A percentile compares a stretch with the other conserved stretches of the same genome.
phyloP scores from a whole-genome alignment of 2,329 filamentous ascomycete genomes.

The Coniella vitis region DNA sequence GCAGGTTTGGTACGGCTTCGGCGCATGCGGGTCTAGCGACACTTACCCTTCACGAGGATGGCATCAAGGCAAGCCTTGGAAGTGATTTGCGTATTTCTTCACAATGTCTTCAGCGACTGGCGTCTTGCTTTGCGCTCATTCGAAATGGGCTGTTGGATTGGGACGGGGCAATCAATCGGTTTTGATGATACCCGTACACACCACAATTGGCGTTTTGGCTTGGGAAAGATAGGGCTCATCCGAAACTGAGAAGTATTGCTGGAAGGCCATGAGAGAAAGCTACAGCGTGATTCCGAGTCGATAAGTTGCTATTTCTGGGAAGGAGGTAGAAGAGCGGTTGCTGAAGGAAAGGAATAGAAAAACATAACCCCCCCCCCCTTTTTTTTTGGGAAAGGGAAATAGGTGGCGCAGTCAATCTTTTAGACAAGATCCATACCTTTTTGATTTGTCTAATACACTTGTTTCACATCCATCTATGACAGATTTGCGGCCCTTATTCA shows the following conservation, averaged over 20 bases:
- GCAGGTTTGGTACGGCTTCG: conserved; percentile 4
- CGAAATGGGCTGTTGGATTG: conserved; percentile 12
- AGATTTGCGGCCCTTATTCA: no score
- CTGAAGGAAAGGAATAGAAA: not conserved
- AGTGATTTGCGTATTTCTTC: conserved; percentile 10
- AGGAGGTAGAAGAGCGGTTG: not conserved
- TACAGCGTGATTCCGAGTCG: no score
- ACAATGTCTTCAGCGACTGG: conserved; percentile 11
- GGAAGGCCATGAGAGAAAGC: no score
- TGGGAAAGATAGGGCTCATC: no score
- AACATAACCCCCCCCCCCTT: conserved; percentile 1
- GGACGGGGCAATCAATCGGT: conserved; percentile 6
- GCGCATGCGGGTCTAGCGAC: conserved; percentile 5
- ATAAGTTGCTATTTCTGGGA: not conserved
- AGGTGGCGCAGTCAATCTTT: conserved; percentile 8
- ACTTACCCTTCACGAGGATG: conserved; percentile 1
- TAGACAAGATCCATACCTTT: conserved; percentile 14
- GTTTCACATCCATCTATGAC: not conserved
- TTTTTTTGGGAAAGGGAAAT: no score
- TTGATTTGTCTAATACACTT: conserved; percentile 15
- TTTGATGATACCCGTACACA: conserved; percentile 11
- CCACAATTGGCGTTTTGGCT: conserved; percentile 8
- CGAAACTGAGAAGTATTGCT: no score
- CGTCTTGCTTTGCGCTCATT: conserved; percentile 8
- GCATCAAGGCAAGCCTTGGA: conserved; percentile 1